Percentiles rank a stretch among this genome's conserved stretches.
Conservation (phyloP, 495 filamentous ascomycete genomes). For the Penicillium coprophilum region DNA sequence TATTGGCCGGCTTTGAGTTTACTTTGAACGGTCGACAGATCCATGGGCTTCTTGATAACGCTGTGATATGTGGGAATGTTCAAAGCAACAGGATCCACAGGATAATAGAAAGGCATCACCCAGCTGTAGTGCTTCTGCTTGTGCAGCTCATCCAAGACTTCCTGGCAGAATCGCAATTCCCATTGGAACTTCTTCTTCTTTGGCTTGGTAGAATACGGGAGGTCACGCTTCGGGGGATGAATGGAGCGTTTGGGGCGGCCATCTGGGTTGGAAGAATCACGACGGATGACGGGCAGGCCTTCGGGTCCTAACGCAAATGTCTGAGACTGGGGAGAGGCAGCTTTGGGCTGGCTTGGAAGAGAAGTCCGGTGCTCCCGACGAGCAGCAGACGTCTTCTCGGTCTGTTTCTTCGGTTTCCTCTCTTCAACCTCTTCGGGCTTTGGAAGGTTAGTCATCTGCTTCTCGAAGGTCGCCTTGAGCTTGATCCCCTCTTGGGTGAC, state of each 20-base stretch:
- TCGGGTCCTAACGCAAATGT: conserved; percentile 82
- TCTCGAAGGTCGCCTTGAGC: conserved; percentile 61
- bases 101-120: conserved; percentile 69
- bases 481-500: conserved; percentile 63
- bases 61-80: conserved; percentile 93
- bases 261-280: conserved; percentile 74
- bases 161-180: conserved; percentile 87
- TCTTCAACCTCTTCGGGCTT: conserved; percentile 57
- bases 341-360: conserved; percentile 37
- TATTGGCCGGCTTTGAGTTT: conserved; percentile 84
- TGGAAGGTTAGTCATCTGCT: conserved; percentile 52
- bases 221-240: conserved; percentile 85
- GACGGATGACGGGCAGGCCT: conserved; percentile 87
- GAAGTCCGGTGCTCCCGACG: conserved; percentile 56
- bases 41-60: conserved; percentile 95
- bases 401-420: conserved; percentile 58
- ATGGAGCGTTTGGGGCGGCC: conserved; percentile 91
- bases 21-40: conserved; percentile 70
- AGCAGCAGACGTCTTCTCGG: conserved; percentile 49
- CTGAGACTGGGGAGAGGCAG: conserved; percentile 53
- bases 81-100: conserved; percentile 90
- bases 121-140: conserved; percentile 67
- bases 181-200: conserved; percentile 90
- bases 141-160: conserved; percentile 72
- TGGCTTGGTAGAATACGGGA: conserved; percentile 79